These are phyloP conservation scores for Thelonectria blattea DNA, from an alignment of 2,329 filamentous ascomycete genomes.

Conservation along the genomic window DNA sequence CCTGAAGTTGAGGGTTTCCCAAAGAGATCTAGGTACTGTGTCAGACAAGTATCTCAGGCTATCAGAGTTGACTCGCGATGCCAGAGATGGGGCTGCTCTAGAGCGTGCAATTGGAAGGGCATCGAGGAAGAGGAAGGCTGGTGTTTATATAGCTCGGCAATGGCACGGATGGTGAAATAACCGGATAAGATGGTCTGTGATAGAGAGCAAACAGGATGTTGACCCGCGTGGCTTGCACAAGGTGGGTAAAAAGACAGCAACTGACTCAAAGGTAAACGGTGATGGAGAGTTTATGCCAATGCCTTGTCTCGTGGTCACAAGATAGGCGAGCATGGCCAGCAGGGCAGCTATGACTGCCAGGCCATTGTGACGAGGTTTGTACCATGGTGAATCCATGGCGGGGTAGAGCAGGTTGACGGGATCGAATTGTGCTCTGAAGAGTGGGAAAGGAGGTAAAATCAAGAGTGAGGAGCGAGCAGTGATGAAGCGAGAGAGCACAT, in stretches of 20 bases:
- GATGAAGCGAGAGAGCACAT: background rate
- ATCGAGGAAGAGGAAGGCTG: background rate
- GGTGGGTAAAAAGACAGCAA: slow-evolving; percentile 2
- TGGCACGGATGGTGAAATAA: background rate
- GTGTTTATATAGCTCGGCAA: too few relatives aligned
- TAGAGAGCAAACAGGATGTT: background rate
- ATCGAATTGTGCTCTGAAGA: too few relatives aligned
- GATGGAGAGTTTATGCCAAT: slow-evolving; percentile 15
- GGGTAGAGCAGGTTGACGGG: background rate
- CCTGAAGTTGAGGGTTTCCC: slow-evolving; percentile 28
- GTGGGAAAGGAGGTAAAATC: background rate
- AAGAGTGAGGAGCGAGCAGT: background rate
- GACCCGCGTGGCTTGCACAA: background rate
- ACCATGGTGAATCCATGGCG: slow-evolving; percentile 14
- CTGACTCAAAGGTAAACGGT: slow-evolving; percentile 18
- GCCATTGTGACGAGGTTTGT: slow-evolving; percentile 24
- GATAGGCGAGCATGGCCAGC: slow-evolving; percentile 28
- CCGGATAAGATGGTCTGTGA: background rate
- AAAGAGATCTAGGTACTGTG: slow-evolving; percentile 25
- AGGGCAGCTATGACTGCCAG: slow-evolving; percentile 33
- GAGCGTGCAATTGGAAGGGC: background rate
- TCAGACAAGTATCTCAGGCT: slow-evolving; percentile 13
- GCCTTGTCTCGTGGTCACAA: slow-evolving; percentile 17
- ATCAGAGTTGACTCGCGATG: background rate
- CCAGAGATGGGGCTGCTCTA: too few relatives aligned